phyloP scores from a whole-genome alignment of 805 yeast genomes.

The baker's yeast (Saccharomyces cerevisiae) region DNA sequence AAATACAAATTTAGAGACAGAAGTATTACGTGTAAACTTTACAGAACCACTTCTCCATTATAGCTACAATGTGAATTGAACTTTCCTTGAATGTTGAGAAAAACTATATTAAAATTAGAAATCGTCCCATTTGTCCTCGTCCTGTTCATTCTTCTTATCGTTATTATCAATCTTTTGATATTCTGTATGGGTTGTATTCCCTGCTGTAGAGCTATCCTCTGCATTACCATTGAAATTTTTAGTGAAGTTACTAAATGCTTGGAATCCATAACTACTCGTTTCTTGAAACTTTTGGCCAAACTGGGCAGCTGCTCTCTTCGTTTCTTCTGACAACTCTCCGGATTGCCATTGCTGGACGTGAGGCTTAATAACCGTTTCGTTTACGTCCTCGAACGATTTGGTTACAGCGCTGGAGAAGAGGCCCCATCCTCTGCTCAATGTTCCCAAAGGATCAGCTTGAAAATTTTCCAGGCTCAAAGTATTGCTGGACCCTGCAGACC shows the following conservation, averaged over 20 bases:
- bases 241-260: conserved; percentile 55
- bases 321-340: conserved; percentile 71
- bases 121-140: conserved; percentile 63
- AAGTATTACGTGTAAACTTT: not conserved
- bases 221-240: conserved; percentile 27
- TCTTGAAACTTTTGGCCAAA: conserved; percentile 92
- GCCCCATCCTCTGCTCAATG: conserved; percentile 90
- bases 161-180: conserved; percentile 29
- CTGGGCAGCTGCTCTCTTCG: conserved; percentile 89
- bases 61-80: not conserved
- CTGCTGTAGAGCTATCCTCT: conserved; percentile 36
- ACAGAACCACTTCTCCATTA: not conserved
- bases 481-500: conserved; percentile 11
- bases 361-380: conserved; percentile 87
- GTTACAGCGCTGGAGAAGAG: conserved; percentile 78
- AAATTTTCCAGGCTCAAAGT: conserved; percentile 56
- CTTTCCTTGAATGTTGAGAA: not conserved
- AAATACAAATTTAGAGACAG: not conserved
- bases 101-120: conserved; percentile 31
- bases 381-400: conserved; percentile 77
- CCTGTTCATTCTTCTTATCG: conserved; percentile 32
- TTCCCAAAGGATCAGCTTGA: conserved; percentile 83
- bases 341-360: conserved; percentile 64
- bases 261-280: conserved; percentile 68
- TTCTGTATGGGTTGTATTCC: conserved; percentile 53